Conservation (phyloP, 495 filamentous ascomycete species). For the Patellaria atrata region DNA sequence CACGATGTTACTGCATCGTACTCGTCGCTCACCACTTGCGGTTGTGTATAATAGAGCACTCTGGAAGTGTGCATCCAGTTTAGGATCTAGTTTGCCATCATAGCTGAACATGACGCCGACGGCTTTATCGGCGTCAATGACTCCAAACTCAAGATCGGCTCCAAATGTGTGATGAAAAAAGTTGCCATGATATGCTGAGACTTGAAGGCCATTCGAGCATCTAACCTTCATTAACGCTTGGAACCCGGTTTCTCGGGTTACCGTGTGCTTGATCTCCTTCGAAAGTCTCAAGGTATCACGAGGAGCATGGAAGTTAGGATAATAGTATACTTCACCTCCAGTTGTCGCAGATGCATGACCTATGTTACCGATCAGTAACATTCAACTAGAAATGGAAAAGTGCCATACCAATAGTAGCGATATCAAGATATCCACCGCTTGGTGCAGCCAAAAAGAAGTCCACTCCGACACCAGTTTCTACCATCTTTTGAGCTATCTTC, state of each 20-base stretch:
- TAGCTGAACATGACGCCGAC: conserved; percentile 87
- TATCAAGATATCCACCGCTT: conserved; percentile 78
- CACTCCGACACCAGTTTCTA: conserved; percentile 71
- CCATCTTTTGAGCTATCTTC: conserved; percentile 74
- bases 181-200: conserved; percentile 87
- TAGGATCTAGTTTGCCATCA: conserved; percentile 91
- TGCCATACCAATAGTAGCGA: conserved; percentile 74
- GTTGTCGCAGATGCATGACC: conserved; percentile 62
- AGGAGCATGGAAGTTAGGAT: conserved; percentile 83
- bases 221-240: conserved; percentile 97
- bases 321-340: conserved; percentile 89
- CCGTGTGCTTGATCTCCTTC: conserved; percentile 71
- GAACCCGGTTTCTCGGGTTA: conserved; percentile 88
- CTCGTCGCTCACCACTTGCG: conserved; percentile 72
- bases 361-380: conserved; percentile 21
- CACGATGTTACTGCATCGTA: conserved; percentile 85
- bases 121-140: conserved; percentile 86
- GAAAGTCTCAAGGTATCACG: conserved; percentile 74
- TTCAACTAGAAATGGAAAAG: background rate
- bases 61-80: conserved; percentile 96
- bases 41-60: conserved; percentile 90
- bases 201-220: conserved; percentile 91
- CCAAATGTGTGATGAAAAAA: conserved; percentile 90
- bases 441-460: conserved; percentile 92
- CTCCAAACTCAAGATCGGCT: conserved; percentile 88